A percentile compares a stretch with the other conserved stretches of the same genome.
Conservation (phyloP, 495 filamentous ascomycete genomes). For the Pyronema domesticum region DNA sequence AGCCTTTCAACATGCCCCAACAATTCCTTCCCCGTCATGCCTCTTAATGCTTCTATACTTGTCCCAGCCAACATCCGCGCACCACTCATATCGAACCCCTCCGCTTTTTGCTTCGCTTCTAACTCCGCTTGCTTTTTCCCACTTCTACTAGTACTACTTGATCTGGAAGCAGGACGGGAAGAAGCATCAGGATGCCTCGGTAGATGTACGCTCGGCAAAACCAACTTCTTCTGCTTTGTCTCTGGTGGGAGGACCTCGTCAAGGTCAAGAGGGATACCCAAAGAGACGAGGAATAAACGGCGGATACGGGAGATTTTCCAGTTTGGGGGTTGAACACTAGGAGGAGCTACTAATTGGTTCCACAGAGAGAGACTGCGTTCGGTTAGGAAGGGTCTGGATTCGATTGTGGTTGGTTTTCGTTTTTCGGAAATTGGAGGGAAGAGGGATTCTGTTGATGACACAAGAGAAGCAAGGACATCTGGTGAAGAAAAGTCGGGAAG, state of each 20-base stretch:
- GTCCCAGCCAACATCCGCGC: slow-evolving; percentile 65
- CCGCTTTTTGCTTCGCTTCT: slow-evolving; percentile 11
- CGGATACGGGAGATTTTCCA: slow-evolving; percentile 96
- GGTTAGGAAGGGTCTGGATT: slow-evolving; percentile 47
- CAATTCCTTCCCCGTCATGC: slow-evolving; percentile 61
- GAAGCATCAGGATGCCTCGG: slow-evolving; percentile 9
- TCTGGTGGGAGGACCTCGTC: slow-evolving; percentile 84
- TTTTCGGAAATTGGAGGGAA: slow-evolving; percentile 25
- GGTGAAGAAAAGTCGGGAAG: slow-evolving; percentile 31
- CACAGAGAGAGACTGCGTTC: slow-evolving; percentile 69
- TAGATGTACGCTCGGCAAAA: slow-evolving; percentile 68
- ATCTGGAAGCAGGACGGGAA: slow-evolving; percentile 1
- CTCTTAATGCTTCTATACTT: slow-evolving; percentile 60
- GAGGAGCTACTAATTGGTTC: slow-evolving; percentile 89
- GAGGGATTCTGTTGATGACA: too few relatives aligned
- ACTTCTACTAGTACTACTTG: slow-evolving; percentile 22
- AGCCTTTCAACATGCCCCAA: slow-evolving; percentile 52
- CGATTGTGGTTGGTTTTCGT: slow-evolving; percentile 33
- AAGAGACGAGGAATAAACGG: slow-evolving; percentile 83
- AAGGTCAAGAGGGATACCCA: slow-evolving; percentile 89
- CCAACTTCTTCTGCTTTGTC: slow-evolving; percentile 92
- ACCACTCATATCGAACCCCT: slow-evolving; percentile 49
- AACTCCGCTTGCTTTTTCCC: slow-evolving; percentile 27
- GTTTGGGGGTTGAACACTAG: slow-evolving; percentile 85
- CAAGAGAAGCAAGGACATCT: too few relatives aligned